Evolutionary conservation across 2,329 filamentous ascomycete genomes (phyloP), one percentile per base, ranked within the genome.

Genomic region (Fusarium compactum): DNA sequence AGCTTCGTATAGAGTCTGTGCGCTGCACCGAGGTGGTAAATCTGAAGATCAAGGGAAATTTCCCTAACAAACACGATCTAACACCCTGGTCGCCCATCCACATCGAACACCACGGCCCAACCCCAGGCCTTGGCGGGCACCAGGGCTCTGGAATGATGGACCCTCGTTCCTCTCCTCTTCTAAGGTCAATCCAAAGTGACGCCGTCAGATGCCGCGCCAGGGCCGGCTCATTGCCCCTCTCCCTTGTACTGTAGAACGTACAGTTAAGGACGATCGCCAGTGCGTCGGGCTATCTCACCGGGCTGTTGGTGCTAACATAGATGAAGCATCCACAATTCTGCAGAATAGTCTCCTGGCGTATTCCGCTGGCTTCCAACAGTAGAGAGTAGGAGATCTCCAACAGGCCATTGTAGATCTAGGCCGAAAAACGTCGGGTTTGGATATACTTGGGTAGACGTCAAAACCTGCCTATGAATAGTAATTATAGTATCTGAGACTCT

Each of bases 211-310:
- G 52, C 67, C 53, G 59, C 59, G 64, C 68, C 67, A 58, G 62
- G 65, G 62, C 62, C 65, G 59, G 62, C 62, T 60, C 52, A 61
- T 59, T 38, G 62, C 60, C 53, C 53, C 55, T 69, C 65, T 69
- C 69, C 65, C 69, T 70, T 65, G 38, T 55, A 62, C 47, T 48
- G 65, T 60, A 61, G 54, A 46, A 69, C 34, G 34, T 38, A 62
- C 45, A 53, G 67, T 63, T 63, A 61, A 52, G 46, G 65, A 34
- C 57, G 73, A 75, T 75, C 65, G 69, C 61, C 63, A 62, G 53
- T 62, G 58, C 72, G 62, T 69, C 71, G 47, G 55, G 66, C 62
- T 72, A 75, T 75, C 73, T 71, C 73, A 75, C 69, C 72, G 58
- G 71, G 58, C 46, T 53, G 58, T 61, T 74, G 72, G 65, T 72